These are phyloP conservation scores for Magnaporthiopsis incrustans DNA, from an alignment of 2,329 filamentous ascomycete species.

Conservation along the genomic window DNA sequence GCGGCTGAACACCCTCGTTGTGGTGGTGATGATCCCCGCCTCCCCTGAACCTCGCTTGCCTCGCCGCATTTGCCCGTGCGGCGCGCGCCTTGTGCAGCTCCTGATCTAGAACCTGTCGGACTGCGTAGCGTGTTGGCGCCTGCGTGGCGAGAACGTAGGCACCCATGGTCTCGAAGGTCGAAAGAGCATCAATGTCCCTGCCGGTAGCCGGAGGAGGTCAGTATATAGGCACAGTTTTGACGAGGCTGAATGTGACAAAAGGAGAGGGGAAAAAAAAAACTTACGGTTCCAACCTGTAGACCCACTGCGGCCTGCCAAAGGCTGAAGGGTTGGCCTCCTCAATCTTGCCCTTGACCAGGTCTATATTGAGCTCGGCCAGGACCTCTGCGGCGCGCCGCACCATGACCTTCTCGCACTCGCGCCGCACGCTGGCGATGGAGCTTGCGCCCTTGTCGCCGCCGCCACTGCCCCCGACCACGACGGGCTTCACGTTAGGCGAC, in stretches of 20 bases:
- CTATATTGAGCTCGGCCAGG: constrained; percentile 74
- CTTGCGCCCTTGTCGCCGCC: constrained; percentile 55
- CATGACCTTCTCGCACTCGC: constrained; percentile 74
- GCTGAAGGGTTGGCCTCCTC: constrained; percentile 43
- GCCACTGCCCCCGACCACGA: constrained; percentile 66
- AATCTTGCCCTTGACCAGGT: constrained; percentile 72
- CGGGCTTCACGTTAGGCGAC: constrained; percentile 83
- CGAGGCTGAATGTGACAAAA: constrained; percentile 3
- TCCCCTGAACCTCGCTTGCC: constrained; percentile 54
- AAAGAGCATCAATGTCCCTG: constrained; percentile 67
- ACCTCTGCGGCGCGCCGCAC: constrained; percentile 72
- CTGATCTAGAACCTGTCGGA: constrained; percentile 87
- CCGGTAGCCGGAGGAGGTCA: neutral
- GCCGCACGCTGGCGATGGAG: constrained; percentile 67
- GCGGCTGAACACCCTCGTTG: neutral
- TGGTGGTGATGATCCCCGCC: neutral
- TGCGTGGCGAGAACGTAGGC: constrained; percentile 46
- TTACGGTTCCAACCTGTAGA: constrained; percentile 93
- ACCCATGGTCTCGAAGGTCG: constrained; percentile 62
- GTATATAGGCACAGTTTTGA: neutral
- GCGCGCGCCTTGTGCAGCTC: constrained; percentile 71
- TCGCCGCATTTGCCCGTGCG: constrained; percentile 55
- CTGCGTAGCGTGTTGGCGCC: constrained; percentile 78
- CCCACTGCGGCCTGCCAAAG: constrained; percentile 55
- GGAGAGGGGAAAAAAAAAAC: constrained; percentile 19